Evolutionary conservation across 441 rosid genomes (phyloP).

Genomic region (Gossypium davidsonii): DNA sequence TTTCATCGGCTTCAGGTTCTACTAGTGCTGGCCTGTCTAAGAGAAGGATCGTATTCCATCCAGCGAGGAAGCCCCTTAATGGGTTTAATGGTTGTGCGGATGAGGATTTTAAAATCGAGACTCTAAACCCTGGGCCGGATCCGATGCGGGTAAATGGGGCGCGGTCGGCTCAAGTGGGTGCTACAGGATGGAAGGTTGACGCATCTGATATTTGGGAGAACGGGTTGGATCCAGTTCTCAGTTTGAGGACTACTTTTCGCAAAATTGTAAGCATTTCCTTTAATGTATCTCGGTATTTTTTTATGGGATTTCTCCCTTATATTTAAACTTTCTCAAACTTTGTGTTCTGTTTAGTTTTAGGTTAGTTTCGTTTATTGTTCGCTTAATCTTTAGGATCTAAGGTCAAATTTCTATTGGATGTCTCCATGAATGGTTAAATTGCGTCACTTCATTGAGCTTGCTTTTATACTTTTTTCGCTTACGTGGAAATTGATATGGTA

Average conservation of each 20-base stretch:
- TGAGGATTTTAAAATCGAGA: conserved; percentile 66
- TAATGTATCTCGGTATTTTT: not conserved
- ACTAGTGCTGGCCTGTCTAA: conserved; percentile 28
- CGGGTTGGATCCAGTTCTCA: conserved; percentile 65
- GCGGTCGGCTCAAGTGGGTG: conserved; percentile 10
- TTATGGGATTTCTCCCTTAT: not conserved
- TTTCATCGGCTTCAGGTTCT: conserved; percentile 31
- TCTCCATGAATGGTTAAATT: not conserved
- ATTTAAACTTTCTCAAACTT: not conserved
- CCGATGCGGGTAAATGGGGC: conserved; percentile 20
- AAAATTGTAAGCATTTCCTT: conserved; percentile 61
- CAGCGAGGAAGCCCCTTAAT: conserved; percentile 45
- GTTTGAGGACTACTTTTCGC: conserved; percentile 49
- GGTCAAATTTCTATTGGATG: not conserved
- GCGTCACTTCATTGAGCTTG: not conserved
- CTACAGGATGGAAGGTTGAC: conserved; percentile 35
- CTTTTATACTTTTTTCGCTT: not conserved
- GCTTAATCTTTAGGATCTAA: not conserved
- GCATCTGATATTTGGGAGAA: conserved; percentile 42
- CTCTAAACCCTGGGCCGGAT: conserved; percentile 48
- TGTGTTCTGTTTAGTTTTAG: not conserved
- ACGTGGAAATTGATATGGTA: not conserved
- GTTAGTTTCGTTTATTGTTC: not conserved
- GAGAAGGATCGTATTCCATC: conserved; percentile 53
- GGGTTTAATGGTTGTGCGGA: conserved; percentile 28